Conservation (phyloP, 192 early-diverging fungal genomes). For the Spizellomyces punctatus region DNA sequence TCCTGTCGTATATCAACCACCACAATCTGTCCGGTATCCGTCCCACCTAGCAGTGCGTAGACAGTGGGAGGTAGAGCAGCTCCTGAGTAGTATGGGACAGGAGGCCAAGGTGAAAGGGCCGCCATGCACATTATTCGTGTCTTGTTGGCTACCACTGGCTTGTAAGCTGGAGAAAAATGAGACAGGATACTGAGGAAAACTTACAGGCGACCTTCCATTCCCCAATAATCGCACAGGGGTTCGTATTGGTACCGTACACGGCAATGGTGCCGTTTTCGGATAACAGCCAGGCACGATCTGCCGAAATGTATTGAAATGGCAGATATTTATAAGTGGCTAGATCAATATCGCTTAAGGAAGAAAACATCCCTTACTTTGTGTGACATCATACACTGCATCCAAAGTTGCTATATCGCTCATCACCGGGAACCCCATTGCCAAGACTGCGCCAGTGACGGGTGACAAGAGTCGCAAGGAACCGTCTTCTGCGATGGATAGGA, state of each 20-base stretch:
- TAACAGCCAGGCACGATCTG: constrained; percentile 48
- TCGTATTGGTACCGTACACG: constrained; percentile 41
- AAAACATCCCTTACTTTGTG: constrained; percentile 36
- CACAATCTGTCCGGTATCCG: constrained; percentile 53
- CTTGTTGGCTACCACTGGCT: constrained; percentile 14
- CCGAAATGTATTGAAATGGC: neutral
- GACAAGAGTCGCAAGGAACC: constrained; percentile 47
- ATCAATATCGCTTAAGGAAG: constrained; percentile 3
- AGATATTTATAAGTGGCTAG: neutral
- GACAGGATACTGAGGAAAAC: neutral
- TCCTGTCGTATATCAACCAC: constrained; percentile 41
- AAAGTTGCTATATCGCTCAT: constrained; percentile 38
- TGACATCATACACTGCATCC: constrained; percentile 44
- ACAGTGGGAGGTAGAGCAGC: constrained; percentile 24
- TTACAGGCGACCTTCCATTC: constrained; percentile 31
- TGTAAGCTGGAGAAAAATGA: too few species aligned
- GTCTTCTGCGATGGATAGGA: constrained; percentile 43
- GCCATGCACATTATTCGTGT: constrained; percentile 41
- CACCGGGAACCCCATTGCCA: constrained; percentile 50
- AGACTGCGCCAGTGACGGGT: constrained; percentile 48
- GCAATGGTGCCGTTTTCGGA: constrained; percentile 42
- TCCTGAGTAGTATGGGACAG: neutral
- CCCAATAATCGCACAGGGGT: constrained; percentile 46
- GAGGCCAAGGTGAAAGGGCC: constrained; percentile 15
- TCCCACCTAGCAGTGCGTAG: constrained; percentile 49